Evolutionary conservation across 805 yeast species (phyloP).

Genomic region (Barnettozyma californica): DNA sequence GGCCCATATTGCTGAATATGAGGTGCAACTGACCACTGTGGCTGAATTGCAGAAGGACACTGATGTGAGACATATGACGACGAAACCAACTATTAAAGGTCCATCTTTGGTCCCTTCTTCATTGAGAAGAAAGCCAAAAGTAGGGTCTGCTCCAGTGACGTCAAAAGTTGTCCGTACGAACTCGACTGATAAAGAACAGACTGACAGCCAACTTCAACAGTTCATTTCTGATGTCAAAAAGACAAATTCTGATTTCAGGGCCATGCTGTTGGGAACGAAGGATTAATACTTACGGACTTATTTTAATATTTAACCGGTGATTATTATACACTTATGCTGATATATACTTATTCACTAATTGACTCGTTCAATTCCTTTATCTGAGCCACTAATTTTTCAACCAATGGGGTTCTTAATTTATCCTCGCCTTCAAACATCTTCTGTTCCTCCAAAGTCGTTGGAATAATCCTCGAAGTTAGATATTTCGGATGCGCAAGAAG

Average conservation of each 20-base stretch:
- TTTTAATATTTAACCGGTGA: neutral
- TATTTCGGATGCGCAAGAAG: slow-evolving; percentile 84
- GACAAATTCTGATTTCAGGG: slow-evolving; percentile 25
- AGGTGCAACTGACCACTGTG: slow-evolving; percentile 30
- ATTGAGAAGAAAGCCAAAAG: slow-evolving; percentile 7
- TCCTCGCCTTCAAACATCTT: slow-evolving; percentile 46
- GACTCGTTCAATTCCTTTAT: slow-evolving; percentile 49
- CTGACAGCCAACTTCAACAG: neutral
- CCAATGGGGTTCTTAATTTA: slow-evolving; percentile 35
- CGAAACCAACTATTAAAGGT: neutral
- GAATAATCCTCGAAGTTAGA: slow-evolving; percentile 59
- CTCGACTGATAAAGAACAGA: neutral
- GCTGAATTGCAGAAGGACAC: slow-evolving; percentile 24
- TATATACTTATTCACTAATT: slow-evolving; percentile 9
- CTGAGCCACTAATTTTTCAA: slow-evolving; percentile 42
- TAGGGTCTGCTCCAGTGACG: neutral
- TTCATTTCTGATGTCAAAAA: slow-evolving; percentile 23
- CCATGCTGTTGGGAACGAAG: slow-evolving; percentile 18
- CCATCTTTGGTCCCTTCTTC: slow-evolving; percentile 5
- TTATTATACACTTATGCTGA: neutral
- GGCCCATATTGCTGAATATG: slow-evolving; percentile 30
- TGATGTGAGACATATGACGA: neutral
- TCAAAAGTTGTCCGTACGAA: neutral
- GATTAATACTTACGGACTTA: neutral
- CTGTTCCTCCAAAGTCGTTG: slow-evolving; percentile 63